These are phyloP conservation scores for Tetraselmis striata DNA, from an alignment of 139 green algal genomes.

Conservation along the genomic window DNA sequence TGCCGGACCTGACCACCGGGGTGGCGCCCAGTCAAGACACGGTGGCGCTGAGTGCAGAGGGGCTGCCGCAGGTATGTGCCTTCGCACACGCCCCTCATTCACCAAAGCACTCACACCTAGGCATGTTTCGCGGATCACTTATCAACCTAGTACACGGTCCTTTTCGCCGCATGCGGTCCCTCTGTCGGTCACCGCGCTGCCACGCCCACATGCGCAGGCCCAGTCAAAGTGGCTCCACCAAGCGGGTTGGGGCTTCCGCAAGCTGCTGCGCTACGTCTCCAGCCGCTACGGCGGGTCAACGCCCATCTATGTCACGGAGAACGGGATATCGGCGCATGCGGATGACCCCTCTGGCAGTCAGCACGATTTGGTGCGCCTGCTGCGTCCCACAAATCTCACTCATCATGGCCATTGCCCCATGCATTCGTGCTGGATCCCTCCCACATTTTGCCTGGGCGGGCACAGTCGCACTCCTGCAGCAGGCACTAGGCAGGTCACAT, in stretches of 20 bases:
- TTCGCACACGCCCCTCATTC: no score
- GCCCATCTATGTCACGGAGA: not conserved
- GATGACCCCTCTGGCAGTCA: not conserved
- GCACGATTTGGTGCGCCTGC: not conserved
- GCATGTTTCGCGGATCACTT: no score
- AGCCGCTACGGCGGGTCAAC: not conserved
- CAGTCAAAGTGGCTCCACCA: not conserved
- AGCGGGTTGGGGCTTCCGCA: not conserved
- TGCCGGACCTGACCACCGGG: not conserved
- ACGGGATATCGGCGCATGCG: not conserved
- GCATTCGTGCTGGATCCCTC: no score
- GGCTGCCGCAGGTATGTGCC: not conserved
- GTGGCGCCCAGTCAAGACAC: not conserved
- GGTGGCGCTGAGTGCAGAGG: not conserved
- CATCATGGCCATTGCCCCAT: no score
- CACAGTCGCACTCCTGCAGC: no score
- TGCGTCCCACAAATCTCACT: no score
- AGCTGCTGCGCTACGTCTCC: not conserved
- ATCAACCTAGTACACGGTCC: no score
- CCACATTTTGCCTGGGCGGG: no score
- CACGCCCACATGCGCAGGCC: not conserved
- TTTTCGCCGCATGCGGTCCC: no score
- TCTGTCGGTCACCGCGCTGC: no score
- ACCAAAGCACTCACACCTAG: no score
- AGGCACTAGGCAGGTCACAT: no score